Evolutionary conservation across 2,329 filamentous ascomycete genomes (phyloP).

Genomic region (Colletotrichum horii): DNA sequence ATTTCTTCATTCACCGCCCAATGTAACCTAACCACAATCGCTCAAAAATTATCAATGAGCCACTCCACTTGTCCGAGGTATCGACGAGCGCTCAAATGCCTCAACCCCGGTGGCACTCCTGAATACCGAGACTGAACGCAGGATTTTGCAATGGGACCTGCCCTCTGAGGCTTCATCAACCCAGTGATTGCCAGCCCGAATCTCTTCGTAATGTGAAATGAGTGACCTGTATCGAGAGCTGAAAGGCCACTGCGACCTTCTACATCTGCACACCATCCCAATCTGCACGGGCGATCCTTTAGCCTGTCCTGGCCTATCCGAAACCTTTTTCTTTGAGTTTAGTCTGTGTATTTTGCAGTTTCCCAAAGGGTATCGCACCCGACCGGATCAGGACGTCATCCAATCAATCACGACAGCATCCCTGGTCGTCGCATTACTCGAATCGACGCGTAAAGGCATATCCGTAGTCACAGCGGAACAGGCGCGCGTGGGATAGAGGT

Average conservation of each 20-base stretch:
- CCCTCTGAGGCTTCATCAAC: not conserved
- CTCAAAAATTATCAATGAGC: not conserved
- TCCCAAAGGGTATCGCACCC: not conserved
- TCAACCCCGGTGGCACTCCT: not conserved
- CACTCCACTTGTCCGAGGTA: slow-evolving; percentile 16
- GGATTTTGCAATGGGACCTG: not conserved
- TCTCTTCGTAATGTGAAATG: not conserved
- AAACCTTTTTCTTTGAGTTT: not conserved
- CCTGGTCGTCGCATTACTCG: not conserved
- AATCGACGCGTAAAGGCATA: not conserved
- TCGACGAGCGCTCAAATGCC: slow-evolving; percentile 8
- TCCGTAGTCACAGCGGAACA: not conserved
- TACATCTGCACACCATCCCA: not conserved
- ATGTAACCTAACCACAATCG: not conserved
- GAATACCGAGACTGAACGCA: slow-evolving; percentile 1
- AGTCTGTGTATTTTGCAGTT: not conserved
- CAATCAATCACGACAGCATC: not conserved
- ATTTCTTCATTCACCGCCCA: slow-evolving; percentile 6
- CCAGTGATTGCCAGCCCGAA: not conserved
- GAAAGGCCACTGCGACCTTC: not conserved
- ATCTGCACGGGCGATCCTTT: not conserved
- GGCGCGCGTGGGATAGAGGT: not conserved
- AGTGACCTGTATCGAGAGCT: not conserved
- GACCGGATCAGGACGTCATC: not conserved
- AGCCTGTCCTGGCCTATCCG: not conserved